Evolutionary conservation across 2,329 filamentous ascomycete species (phyloP).

Genomic region (Colletotrichum sojae): DNA sequence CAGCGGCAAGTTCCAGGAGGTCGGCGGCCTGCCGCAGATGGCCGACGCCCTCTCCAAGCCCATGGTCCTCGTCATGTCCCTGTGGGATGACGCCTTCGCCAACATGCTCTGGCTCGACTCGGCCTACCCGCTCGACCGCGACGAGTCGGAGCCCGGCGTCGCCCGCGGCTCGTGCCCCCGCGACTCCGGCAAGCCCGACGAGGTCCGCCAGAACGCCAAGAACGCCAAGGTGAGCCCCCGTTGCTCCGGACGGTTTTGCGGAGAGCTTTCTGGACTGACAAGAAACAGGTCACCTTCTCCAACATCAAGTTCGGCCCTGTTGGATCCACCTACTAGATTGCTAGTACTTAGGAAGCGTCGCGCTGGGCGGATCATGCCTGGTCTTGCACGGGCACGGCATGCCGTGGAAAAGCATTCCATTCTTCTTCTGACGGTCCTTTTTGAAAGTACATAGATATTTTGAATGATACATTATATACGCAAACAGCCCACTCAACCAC

Average conservation of each 20-base stretch:
- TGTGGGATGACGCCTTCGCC: conserved; percentile 67
- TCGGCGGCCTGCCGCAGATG: conserved; percentile 69
- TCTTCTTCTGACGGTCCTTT: background rate
- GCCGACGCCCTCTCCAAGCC: conserved; percentile 65
- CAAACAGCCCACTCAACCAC: too few relatives aligned
- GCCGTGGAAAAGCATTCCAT: too few relatives aligned
- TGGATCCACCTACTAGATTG: conserved; percentile 61
- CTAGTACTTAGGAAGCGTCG: background rate
- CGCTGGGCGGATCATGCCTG: too few relatives aligned
- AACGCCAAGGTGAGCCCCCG: conserved; percentile 60
- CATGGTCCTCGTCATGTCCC: conserved; percentile 74
- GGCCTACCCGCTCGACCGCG: conserved; percentile 66
- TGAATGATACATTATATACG: background rate
- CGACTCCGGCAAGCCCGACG: conserved; percentile 64
- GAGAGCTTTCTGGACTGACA: background rate
- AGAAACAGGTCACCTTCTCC: conserved; percentile 57
- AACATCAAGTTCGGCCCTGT: conserved; percentile 69
- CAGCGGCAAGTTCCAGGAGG: conserved; percentile 63
- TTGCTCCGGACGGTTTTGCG: conserved; percentile 55
- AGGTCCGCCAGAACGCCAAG: conserved; percentile 61
- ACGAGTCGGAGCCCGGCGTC: conserved; percentile 60
- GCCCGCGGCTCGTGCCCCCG: conserved; percentile 68
- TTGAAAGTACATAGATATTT: background rate
- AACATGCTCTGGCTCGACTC: conserved; percentile 76
- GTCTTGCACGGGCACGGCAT: too few relatives aligned